Percentiles rank a stretch among this genome's conserved stretches.
phyloP scores from a whole-genome alignment of 1,139 yeast genomes.

The Yamadazyma friedrichii region DNA sequence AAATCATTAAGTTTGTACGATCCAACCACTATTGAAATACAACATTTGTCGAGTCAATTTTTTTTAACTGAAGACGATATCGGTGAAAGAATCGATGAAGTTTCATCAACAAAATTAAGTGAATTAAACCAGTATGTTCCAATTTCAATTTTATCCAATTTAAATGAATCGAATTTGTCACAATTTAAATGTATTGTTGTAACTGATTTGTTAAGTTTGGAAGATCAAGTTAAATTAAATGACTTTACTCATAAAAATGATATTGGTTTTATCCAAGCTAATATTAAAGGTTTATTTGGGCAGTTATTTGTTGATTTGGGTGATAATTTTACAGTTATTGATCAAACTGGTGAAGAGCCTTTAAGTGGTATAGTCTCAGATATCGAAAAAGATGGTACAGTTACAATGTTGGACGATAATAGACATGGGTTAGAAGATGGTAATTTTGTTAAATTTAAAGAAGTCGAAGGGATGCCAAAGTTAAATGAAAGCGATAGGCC shows the following conservation, averaged over 20 bases:
- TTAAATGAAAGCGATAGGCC: constrained; percentile 68
- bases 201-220: constrained; percentile 66
- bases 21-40: constrained; percentile 63
- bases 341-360: constrained; percentile 93
- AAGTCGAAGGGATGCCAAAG: constrained; percentile 68
- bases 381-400: constrained; percentile 85
- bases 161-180: constrained; percentile 48
- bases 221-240: constrained; percentile 75
- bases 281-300: constrained; percentile 86
- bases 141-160: constrained; percentile 59
- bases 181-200: constrained; percentile 80
- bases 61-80: constrained; percentile 69
- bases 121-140: constrained; percentile 93
- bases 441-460: constrained; percentile 83
- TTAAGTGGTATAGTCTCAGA: constrained; percentile 82
- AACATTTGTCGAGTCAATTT: constrained; percentile 87
- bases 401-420: constrained; percentile 85
- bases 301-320: constrained; percentile 91
- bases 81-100: constrained; percentile 75
- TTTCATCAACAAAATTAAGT: constrained; percentile 62
- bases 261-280: constrained; percentile 80
- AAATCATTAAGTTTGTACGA: constrained; percentile 88
- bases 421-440: constrained; percentile 96
- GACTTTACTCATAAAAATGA: constrained; percentile 68
- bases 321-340: constrained; percentile 71